Evolutionary conservation across 495 filamentous ascomycete species (phyloP), one percentile per base, ranked within the genome.

Genomic region (Corynascus novoguineensis): DNA sequence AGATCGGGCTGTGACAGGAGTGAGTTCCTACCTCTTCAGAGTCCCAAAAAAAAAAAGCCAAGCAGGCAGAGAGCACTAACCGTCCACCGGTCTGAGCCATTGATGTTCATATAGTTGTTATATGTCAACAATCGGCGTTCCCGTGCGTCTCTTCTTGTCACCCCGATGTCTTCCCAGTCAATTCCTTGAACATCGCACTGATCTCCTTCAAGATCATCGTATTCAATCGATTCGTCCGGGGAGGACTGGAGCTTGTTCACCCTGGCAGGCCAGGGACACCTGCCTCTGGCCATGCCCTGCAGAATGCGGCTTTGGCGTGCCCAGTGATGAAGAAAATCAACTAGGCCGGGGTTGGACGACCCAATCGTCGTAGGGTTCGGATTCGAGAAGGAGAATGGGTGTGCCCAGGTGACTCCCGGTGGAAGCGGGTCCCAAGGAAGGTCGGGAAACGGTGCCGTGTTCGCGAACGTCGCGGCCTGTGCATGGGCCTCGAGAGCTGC

Each of bases 141-240:
- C 50, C 84, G 77, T 21, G 88, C 88, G 32, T 80, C 75, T 6
- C 71, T 64, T 42, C 85, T 80, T 17, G 76, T 80, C 4, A 88
- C 83, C 5, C 82, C 83, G 5, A 92, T 61, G 1, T 75, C 73
- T 9, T 78, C 75, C 83, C 90, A 96, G 46, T 87, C 76, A 37
- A 96, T 86, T 49, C 89, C 87, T 65, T 96, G 89, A 27, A 89
- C 68, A 65, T 95, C 90, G 61, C 74, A 87, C 19, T 67, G 64
- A 37, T 87, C 84, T 1, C 80, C 80, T 21, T 76, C 68, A 15
- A 83, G 71, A 57, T 86, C 81, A 5, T 65, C 55, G 47, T 75
- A 75, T 8, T 64, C 50, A 22, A 77, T 60, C 24, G 62, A 65
- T 9, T 48, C 55, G 10, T 59, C 40, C 40, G 50, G 52, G 1